These are phyloP conservation scores for Trametes elegans DNA, from an alignment of 768 basidiomycete species.

Conservation along the genomic window DNA sequence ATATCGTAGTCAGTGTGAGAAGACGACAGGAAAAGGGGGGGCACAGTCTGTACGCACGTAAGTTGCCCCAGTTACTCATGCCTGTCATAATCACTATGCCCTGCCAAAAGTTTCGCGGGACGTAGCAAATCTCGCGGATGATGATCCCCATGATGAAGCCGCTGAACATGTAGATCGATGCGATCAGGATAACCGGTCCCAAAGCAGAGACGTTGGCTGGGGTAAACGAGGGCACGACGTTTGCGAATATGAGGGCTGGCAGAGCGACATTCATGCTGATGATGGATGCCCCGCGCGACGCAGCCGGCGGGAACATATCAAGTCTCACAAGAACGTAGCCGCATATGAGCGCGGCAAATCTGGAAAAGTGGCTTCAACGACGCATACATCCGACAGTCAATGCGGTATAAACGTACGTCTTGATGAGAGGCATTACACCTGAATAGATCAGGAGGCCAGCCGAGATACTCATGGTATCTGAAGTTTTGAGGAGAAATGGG, in stretches of 20 bases:
- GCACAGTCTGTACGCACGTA: conserved; percentile 35
- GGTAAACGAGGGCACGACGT: conserved; percentile 48
- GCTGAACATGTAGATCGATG: conserved; percentile 36
- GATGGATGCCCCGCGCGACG: conserved; percentile 38
- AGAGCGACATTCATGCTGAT: conserved; percentile 47
- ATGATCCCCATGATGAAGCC: conserved; percentile 38
- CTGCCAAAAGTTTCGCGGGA: conserved; percentile 47
- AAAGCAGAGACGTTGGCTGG: conserved; percentile 43
- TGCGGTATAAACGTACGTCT: conserved; percentile 26
- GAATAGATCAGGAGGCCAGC: conserved; percentile 30
- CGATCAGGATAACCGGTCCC: conserved; percentile 43
- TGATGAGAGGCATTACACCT: conserved; percentile 32
- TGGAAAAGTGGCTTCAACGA: background rate
- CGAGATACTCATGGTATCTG: conserved; percentile 20
- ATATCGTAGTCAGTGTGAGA: background rate
- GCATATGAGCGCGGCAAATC: conserved; percentile 33
- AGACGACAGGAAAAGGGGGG: background rate
- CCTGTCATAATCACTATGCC: conserved; percentile 42
- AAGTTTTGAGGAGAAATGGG: background rate
- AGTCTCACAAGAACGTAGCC: conserved; percentile 38
- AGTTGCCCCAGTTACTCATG: conserved; percentile 50
- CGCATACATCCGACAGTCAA: background rate
- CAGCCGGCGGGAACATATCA: conserved; percentile 38
- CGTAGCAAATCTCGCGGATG: conserved; percentile 45
- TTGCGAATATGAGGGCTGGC: conserved; percentile 46